Evolutionary conservation across 177 flowering plant species (phyloP).

Genomic region (Vitis hybrid): DNA sequence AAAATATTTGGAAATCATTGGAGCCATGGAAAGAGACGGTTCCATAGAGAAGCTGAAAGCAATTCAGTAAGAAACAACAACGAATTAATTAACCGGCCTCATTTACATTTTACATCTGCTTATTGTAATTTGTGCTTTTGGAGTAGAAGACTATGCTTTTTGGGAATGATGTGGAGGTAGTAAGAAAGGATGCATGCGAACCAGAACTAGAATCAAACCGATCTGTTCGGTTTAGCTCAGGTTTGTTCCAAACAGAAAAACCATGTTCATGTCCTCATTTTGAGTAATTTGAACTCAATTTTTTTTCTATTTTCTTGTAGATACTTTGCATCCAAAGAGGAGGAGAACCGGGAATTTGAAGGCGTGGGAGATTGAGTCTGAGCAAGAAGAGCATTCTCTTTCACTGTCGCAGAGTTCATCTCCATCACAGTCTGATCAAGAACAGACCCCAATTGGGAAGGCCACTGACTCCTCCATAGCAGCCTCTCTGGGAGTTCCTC

Average conservation of each 20-base stretch:
- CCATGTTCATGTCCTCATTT: background rate
- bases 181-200: slow-evolving; percentile 26
- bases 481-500: slow-evolving; percentile 30
- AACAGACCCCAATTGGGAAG: slow-evolving; percentile 41
- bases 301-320: slow-evolving; percentile 21
- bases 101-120: background rate
- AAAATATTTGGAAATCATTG: slow-evolving; percentile 57
- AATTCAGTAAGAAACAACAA: slow-evolving; percentile 30
- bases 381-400: slow-evolving; percentile 85
- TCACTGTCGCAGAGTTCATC: slow-evolving; percentile 79
- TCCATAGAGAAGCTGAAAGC: slow-evolving; percentile 27
- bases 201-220: slow-evolving; percentile 27
- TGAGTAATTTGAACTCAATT: background rate
- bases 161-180: slow-evolving; percentile 22
- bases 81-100: background rate
- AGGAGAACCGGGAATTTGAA: slow-evolving; percentile 42
- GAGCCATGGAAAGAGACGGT: slow-evolving; percentile 44
- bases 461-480: slow-evolving; percentile 13
- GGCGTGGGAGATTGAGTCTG: slow-evolving; percentile 49
- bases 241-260: slow-evolving; percentile 21
- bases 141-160: slow-evolving; percentile 30
- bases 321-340: slow-evolving; percentile 53
- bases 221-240: slow-evolving; percentile 31
- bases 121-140: slow-evolving; percentile 1
- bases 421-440: slow-evolving; percentile 91